Percentiles rank a stretch among this genome's conserved stretches.
Evolutionary conservation across 345 rosid species (phyloP).

Genomic region (Dipteronia dyeriana): DNA sequence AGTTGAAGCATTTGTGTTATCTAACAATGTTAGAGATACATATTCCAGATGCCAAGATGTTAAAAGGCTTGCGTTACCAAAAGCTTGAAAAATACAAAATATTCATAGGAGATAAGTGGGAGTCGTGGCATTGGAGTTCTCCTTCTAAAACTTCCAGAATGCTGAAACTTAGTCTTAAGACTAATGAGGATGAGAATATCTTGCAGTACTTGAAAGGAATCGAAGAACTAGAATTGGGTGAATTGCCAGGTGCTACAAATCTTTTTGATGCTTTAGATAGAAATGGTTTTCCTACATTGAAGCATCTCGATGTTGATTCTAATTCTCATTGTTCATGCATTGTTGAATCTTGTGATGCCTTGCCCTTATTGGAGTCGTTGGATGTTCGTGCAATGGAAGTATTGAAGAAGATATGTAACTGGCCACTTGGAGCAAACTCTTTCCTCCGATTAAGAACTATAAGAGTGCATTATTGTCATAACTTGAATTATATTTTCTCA

Average conservation of each 20-base stretch:
- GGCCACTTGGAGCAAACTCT: not conserved
- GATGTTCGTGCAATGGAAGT: not conserved
- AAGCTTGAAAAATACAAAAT: not conserved
- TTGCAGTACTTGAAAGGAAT: not conserved
- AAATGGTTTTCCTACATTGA: slow-evolving; percentile 16
- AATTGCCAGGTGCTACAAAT: not conserved
- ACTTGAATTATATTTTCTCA: not conserved
- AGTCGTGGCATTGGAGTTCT: too few species aligned
- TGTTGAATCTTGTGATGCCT: not conserved
- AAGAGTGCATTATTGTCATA: not conserved
- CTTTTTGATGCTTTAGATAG: not conserved
- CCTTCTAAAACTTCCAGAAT: not conserved
- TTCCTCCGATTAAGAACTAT: not conserved
- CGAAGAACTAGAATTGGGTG: slow-evolving; percentile 9
- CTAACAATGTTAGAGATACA: slow-evolving; percentile 5
- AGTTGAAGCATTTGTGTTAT: slow-evolving; percentile 18
- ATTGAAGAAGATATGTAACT: slow-evolving; percentile 5
- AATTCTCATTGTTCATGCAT: not conserved
- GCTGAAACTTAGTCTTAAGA: not conserved
- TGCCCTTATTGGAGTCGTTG: slow-evolving; percentile 16
- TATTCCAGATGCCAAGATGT: not conserved
- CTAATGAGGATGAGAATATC: too few species aligned
- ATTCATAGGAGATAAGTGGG: not conserved
- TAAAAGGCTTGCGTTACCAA: not conserved
- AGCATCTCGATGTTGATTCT: not conserved